Evolutionary conservation across 1,284 basidiomycete species (phyloP).

Genomic region (Austroboletus olivaceoglutinosus): DNA sequence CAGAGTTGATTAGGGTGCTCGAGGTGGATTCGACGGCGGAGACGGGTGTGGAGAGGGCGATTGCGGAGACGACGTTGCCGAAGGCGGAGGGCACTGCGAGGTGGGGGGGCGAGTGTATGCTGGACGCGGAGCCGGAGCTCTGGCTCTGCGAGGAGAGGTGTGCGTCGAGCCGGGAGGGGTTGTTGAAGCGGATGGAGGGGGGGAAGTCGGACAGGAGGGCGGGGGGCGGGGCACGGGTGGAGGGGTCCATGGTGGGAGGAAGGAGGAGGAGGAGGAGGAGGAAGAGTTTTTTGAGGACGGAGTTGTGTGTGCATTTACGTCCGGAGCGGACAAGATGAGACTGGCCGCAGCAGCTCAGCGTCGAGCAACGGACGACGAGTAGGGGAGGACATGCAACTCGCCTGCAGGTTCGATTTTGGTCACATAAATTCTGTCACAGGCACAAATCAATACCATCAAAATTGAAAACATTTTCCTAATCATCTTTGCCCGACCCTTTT

Average conservation of each 20-base stretch:
- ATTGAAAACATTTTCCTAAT: slow-evolving; percentile 32
- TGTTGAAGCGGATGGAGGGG: slow-evolving; percentile 26
- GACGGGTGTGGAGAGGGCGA: slow-evolving; percentile 29
- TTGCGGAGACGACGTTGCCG: neutral
- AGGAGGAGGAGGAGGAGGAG: neutral
- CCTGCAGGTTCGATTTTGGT: slow-evolving; percentile 20
- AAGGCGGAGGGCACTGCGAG: slow-evolving; percentile 31
- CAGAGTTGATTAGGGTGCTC: slow-evolving; percentile 15
- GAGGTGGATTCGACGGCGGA: slow-evolving; percentile 43
- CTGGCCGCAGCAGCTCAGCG: neutral
- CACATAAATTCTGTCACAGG: slow-evolving; percentile 39
- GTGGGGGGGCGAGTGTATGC: slow-evolving; percentile 34
- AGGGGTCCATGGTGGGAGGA: neutral
- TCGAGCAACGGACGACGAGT: slow-evolving; percentile 8
- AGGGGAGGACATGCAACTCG: slow-evolving; percentile 21
- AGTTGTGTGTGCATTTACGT: too few species aligned
- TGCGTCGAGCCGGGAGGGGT: slow-evolving; percentile 27
- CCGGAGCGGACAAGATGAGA: too few species aligned
- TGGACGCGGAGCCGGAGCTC: slow-evolving; percentile 40
- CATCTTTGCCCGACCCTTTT: slow-evolving; percentile 22
- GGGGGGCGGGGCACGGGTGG: slow-evolving; percentile 18
- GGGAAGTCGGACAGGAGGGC: slow-evolving; percentile 41
- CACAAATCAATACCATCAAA: slow-evolving; percentile 26
- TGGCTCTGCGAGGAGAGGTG: slow-evolving; percentile 38
- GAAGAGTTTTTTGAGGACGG: neutral